Conservation (phyloP, 2,329 filamentous ascomycete species). For the Sclerotinia borealis region DNA sequence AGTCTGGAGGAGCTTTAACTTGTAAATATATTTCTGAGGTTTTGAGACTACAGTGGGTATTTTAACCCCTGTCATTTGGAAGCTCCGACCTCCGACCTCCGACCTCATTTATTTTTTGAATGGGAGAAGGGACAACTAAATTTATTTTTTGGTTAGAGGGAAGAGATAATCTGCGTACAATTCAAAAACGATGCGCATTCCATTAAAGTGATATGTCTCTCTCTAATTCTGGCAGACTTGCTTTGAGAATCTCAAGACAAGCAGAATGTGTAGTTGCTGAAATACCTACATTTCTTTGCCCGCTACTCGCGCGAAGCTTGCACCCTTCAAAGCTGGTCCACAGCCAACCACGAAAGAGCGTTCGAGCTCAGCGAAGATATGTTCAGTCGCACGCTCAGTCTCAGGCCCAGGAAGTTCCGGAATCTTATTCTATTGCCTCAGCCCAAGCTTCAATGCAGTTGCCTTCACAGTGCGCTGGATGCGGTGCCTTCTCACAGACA, state of each 20-base stretch:
- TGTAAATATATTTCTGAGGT: slow-evolving; percentile 14
- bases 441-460: slow-evolving; percentile 30
- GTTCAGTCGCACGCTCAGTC: background rate
- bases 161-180: background rate
- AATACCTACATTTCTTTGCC: slow-evolving; percentile 45
- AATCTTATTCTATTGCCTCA: background rate
- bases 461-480: slow-evolving; percentile 56
- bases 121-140: background rate
- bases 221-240: slow-evolving; percentile 8
- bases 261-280: slow-evolving; percentile 28
- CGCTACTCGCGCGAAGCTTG: slow-evolving; percentile 27
- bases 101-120: slow-evolving; percentile 9
- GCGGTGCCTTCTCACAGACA: slow-evolving; percentile 59
- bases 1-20: background rate
- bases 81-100: slow-evolving; percentile 12
- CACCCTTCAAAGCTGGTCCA: background rate
- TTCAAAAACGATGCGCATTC: background rate
- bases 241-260: slow-evolving; percentile 15
- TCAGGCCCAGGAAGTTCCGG: background rate
- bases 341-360: background rate
- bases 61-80: slow-evolving; percentile 4
- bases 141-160: slow-evolving; percentile 5
- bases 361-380: slow-evolving; percentile 8
- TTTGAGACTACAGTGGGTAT: slow-evolving; percentile 11
- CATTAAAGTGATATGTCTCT: slow-evolving; percentile 1